phyloP scores from a whole-genome alignment of 305 asterid species.

The Fraxinus xanthoxyloides region DNA sequence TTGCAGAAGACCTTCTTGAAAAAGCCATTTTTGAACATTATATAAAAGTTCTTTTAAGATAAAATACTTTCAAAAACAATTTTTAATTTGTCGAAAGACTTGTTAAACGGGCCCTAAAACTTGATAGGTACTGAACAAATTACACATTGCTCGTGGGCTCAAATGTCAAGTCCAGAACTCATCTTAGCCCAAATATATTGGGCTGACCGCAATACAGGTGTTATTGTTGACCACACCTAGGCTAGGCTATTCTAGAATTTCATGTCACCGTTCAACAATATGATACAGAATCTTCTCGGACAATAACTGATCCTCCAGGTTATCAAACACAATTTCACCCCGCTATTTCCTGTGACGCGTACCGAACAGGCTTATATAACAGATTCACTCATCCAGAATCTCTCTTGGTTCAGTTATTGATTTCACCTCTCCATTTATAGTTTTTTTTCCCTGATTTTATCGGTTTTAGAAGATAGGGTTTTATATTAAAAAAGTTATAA shows the following conservation, averaged over 20 bases:
- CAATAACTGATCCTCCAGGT: not conserved
- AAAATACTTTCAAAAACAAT: not conserved
- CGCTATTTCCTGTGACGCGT: not conserved
- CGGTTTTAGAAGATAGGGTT: not conserved
- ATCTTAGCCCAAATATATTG: not conserved
- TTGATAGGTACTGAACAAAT: not conserved
- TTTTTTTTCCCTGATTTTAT: not conserved
- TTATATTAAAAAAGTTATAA: not conserved
- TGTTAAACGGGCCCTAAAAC: not conserved
- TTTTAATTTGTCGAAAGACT: not conserved
- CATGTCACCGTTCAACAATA: not conserved
- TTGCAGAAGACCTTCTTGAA: not conserved
- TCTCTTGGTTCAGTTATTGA: slow-evolving; percentile 2
- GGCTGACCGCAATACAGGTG: not conserved
- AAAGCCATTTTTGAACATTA: not conserved
- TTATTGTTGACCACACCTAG: not conserved
- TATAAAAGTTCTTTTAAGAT: not conserved
- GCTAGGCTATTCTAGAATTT: not conserved
- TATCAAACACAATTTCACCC: not conserved
- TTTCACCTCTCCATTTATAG: not conserved
- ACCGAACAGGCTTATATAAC: slow-evolving; percentile 17
- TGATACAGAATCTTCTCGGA: not conserved
- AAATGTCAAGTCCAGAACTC: not conserved
- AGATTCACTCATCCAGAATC: slow-evolving; percentile 1
- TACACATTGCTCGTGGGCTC: not conserved